These are phyloP conservation scores for Earliella scabrosa DNA, from an alignment of 1,284 basidiomycete genomes.

Conservation along the genomic window DNA sequence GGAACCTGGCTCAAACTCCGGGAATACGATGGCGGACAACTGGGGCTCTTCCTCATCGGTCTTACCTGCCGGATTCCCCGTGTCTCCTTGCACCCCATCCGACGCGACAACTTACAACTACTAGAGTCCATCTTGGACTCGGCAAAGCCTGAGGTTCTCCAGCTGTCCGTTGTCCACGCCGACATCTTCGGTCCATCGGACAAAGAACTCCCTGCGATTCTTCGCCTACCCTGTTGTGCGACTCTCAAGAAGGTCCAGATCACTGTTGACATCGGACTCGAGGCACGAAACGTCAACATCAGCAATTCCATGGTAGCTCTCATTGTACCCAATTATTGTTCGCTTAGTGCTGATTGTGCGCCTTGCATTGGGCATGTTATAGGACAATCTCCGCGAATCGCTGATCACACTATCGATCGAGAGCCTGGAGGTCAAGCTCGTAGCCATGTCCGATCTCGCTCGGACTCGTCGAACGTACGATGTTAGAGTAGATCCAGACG, in stretches of 20 bases:
- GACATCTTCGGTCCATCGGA: background rate
- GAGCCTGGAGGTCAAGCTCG: background rate
- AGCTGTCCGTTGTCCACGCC: background rate
- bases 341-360: too few species aligned
- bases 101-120: background rate
- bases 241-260: background rate
- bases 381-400: background rate
- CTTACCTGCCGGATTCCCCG: background rate
- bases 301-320: background rate
- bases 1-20: background rate
- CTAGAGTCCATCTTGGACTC: background rate
- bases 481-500: background rate
- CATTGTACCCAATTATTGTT: too few species aligned
- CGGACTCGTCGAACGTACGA: background rate
- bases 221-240: background rate
- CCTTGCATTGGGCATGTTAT: too few species aligned
- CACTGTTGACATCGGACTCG: background rate
- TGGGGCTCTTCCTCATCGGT: background rate
- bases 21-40: background rate
- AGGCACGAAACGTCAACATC: background rate
- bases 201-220: background rate
- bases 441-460: background rate
- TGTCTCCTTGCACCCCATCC: background rate
- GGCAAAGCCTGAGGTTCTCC: background rate
- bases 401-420: background rate